Conservation (phyloP, 805 yeast genomes). For the Zygoascus biomembranicola region DNA sequence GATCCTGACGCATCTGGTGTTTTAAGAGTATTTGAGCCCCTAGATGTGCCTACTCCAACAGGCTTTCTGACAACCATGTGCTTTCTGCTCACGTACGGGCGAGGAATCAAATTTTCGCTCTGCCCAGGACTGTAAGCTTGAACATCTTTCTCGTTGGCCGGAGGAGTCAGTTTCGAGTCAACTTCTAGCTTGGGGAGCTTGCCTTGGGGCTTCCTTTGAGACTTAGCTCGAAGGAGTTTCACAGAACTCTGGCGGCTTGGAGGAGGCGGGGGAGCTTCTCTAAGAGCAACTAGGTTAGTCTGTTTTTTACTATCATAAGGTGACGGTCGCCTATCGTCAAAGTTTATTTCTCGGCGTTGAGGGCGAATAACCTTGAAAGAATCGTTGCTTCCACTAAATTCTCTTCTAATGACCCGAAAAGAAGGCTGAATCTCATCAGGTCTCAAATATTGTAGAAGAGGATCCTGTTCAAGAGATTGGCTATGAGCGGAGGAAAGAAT, state of each 20-base stretch:
- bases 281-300: constrained; percentile 53
- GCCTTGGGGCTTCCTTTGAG: neutral
- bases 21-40: neutral
- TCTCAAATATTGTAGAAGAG: neutral
- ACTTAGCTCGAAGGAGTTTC: neutral
- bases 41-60: constrained; percentile 3
- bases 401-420: constrained; percentile 1
- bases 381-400: constrained; percentile 23
- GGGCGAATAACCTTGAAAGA: constrained; percentile 61
- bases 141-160: constrained; percentile 3
- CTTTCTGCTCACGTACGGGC: constrained; percentile 22
- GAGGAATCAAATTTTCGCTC: constrained; percentile 21
- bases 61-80: constrained; percentile 19
- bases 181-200: neutral
- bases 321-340: constrained; percentile 68
- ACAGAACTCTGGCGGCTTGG: constrained; percentile 13
- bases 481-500: neutral
- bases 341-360: constrained; percentile 60
- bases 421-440: neutral
- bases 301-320: constrained; percentile 42
- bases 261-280: constrained; percentile 43
- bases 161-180: neutral
- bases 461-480: neutral
- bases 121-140: constrained; percentile 20
- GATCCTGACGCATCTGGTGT: neutral